Base-by-base conservation (phyloP, 2,329 filamentous ascomycete species). In the Colletotrichum limetticola region DNA sequence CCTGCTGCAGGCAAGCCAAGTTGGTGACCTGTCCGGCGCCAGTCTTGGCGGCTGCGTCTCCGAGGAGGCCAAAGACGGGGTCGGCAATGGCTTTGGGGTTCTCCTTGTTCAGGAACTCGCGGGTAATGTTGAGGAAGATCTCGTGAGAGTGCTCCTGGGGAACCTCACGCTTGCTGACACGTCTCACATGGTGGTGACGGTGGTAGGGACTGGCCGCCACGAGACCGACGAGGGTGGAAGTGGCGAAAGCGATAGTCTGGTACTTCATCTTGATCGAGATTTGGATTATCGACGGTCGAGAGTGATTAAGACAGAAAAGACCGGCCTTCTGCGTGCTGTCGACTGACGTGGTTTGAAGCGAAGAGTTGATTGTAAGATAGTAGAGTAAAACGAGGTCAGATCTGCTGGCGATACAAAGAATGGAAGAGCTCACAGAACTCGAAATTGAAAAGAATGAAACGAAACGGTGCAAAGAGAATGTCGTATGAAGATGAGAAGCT, bases 131-230 rank as follows among this genome's bases (percentile, higher is more conserved):
- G 55, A 89, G 76, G 77, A 87, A 82, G 74, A 83, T 80, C 71
- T 85, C 78, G 78, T 90, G 87, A 16, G 86, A 85, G 76, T 88
- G 86, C 76, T 89, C 87, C 76, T 88, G 86, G 37, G 87, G 87
- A 68, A 89, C 86, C 78, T 89, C 72, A 12, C 74, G 74, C 72
- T 75, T 74, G 42, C 30, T n/a, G 52, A 74, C 59, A 35, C 86
- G 72, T 24, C 63, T 69, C 2, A 22, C 42, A 24, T 71, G 66
- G 56, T 58, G 62, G 19, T 67, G 63, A 12, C 59, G 66, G 42
- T 68, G 66, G 56, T 68, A 58, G 7, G 74, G 28, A 14, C 63
- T 46, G 16, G 68, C 60, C 19, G 52, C 37, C 46, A 68, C 68
- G 19, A 71, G 35, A 28, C 70, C 74, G 60, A 74, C 22, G 5